Percentiles rank a stretch among this genome's conserved stretches.
phyloP scores from a whole-genome alignment of 345 rosid species.

The Citrus hindsii region DNA sequence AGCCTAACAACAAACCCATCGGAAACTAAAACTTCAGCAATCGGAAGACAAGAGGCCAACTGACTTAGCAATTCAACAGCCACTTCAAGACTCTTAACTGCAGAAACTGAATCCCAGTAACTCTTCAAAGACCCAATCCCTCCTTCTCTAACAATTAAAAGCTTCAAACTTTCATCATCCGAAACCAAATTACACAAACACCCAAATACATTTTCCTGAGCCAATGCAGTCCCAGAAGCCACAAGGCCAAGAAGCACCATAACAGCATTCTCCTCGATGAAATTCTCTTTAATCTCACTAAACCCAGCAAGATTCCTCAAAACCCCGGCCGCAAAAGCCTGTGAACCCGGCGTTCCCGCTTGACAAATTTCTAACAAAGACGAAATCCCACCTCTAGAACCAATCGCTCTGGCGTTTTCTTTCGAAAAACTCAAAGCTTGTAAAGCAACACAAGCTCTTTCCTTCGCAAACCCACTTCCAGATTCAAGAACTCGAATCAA shows the following conservation, averaged over 20 bases:
- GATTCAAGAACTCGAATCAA: constrained; percentile 79
- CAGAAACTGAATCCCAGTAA: constrained; percentile 71
- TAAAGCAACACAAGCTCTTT: constrained; percentile 80
- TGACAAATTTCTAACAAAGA: constrained; percentile 78
- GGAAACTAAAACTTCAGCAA: constrained; percentile 61
- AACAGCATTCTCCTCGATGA: constrained; percentile 66
- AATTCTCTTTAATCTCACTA: constrained; percentile 61
- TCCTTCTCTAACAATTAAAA: constrained; percentile 59
- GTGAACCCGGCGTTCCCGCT: constrained; percentile 79
- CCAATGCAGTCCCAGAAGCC: constrained; percentile 65
- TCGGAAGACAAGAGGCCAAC: constrained; percentile 47
- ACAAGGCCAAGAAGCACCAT: constrained; percentile 55
- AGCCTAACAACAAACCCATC: constrained; percentile 60
- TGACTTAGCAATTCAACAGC: constrained; percentile 54
- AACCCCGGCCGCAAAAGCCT: constrained; percentile 82
- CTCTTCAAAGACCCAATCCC: constrained; percentile 65
- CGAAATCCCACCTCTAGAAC: constrained; percentile 83
- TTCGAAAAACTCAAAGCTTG: constrained; percentile 64
- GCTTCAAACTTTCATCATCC: constrained; percentile 55
- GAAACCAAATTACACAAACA: constrained; percentile 67
- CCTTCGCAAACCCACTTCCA: constrained; percentile 81
- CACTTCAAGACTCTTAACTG: constrained; percentile 52
- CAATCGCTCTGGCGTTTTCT: constrained; percentile 82
- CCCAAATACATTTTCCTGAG: constrained; percentile 76
- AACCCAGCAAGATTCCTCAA: constrained; percentile 64